phyloP scores from a whole-genome alignment of 345 rosid genomes.

The Gossypium mustelinum region DNA sequence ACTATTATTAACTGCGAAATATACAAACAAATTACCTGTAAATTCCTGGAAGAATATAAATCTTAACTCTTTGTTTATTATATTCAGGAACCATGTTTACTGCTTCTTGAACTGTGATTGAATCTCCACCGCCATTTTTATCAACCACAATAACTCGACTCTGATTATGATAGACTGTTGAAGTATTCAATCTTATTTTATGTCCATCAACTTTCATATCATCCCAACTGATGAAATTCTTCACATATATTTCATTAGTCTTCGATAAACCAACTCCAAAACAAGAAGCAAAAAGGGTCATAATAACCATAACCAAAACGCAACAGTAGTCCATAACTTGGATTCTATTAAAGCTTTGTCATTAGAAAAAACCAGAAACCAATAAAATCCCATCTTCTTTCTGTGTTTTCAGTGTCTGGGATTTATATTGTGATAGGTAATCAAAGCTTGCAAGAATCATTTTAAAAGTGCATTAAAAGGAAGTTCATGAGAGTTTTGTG shows the following conservation, averaged over 20 bases:
- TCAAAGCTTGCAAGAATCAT: neutral
- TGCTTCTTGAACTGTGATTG: constrained; percentile 81
- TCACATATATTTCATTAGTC: neutral
- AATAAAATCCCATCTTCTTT: neutral
- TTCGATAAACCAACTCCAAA: neutral
- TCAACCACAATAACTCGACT: constrained; percentile 66
- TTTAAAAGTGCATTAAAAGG: neutral
- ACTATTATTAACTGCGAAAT: no score
- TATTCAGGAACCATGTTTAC: constrained; percentile 61
- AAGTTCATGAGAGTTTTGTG: constrained; percentile 3
- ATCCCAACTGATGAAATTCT: constrained; percentile 27
- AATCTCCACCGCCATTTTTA: constrained; percentile 60
- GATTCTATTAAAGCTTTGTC: neutral
- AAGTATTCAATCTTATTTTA: constrained; percentile 15
- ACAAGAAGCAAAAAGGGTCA: neutral
- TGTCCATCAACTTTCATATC: constrained; percentile 51
- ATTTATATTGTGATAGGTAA: neutral
- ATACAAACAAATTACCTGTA: constrained; percentile 46
- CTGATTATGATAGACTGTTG: constrained; percentile 26
- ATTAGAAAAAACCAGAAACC: neutral
- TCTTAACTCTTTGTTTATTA: constrained; percentile 68
- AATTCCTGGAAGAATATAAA: constrained; percentile 69
- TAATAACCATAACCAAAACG: neutral
- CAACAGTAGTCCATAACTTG: neutral
- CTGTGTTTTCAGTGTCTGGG: neutral